Evolutionary conservation across 805 yeast genomes (phyloP), one percentile per base, ranked within the genome.

Genomic region (Sugiyamaella americana): DNA sequence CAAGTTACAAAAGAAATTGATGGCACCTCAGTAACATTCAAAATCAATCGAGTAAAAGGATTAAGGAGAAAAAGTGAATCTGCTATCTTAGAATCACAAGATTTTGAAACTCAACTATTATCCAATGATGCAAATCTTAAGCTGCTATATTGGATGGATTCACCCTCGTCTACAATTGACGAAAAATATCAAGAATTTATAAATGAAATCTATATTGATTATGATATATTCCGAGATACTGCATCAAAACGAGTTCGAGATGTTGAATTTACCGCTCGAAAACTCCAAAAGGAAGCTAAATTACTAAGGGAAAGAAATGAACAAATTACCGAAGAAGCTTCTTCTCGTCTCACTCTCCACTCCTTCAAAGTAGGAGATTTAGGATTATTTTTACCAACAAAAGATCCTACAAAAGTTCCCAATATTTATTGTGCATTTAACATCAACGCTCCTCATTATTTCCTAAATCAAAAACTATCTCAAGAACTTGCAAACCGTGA

Each of bases 381-480:
- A 56, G 96, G 87, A 1, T 67, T 91, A 48, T 91, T 91, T 60
- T 66, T 91, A 52, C 96, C 95, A 2, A 87, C 96, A 0, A 67
- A 79, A 38, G 73, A 74, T 40, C 76, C 75, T 47, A 55, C 59
- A 26, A 55, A 63, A 22, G 56, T 54, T 38, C 65, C 65, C 39
- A 61, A 64, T 35, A 87, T 91, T 0, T 91, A 98, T 98, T 96
- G 96, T 0, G 95, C 95, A 1, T 91, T 91, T 68, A 89, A 93
- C 54, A 76, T 85, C 47, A 95, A 91, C 1, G 82, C 87, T 0
- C 93, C 94, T 0, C 88, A 89, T 61, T 88, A 79, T 61, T 82
- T 88, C 58, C 67, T 91, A 52, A 76, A 78, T 43, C 69, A 63
- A n/a, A 69, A 71, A 40, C 66, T 66, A 11, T 60, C 69, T 13